Base-by-base conservation (phyloP, 2,329 filamentous ascomycete species). In the Microdochium trichocladiopsis region DNA sequence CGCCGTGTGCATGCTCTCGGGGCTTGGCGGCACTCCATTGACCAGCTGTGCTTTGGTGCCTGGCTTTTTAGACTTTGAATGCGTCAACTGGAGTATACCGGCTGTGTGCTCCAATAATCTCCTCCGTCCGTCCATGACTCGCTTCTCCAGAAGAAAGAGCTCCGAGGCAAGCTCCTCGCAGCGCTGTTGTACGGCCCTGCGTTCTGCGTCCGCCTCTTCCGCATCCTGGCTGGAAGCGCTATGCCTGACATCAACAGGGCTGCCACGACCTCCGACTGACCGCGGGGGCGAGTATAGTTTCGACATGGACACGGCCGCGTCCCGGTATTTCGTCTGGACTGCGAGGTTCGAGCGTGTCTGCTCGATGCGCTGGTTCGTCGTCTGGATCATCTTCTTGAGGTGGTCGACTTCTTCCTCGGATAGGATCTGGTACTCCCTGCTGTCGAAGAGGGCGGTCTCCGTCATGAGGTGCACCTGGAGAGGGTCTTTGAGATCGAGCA, bases 381-480 rank as follows among this genome's bases (percentile, higher is more conserved):
- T 75, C 53, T 83, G 80, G 56, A 86, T 82, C 73, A 96, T 90
- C 67, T 91, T 95, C 77, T 97, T 99, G 61, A 97, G 72, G 48
- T 83, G 80, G 58, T 97, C 94, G 25, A 96, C 87, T 70, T 97
- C 92, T 66, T 96, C 91, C 60, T 93, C 88, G 0, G 92, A 90
- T 55, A 99, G 68, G 23, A 99, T 85, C 64, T 93, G 86, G 67
- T 86, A 99, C 60, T 84, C 75, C 63, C 85, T 87, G 72, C 91
- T 95, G 70, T 99, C 94, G 54, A 86, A 82, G 55, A 99, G 82
- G 21, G 94, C 94, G 21, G 90, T 97, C 73, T 97, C 93, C 56
- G 94, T 92, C 53, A 99, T 80, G 48, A 99, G 75, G 67, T 97
- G 95, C 66, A 96, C 85, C 61, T 91, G 87, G 47, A 99, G 88